Evolutionary conservation across 768 basidiomycete species (phyloP).

Genomic region (Coprinellus micaceus): DNA sequence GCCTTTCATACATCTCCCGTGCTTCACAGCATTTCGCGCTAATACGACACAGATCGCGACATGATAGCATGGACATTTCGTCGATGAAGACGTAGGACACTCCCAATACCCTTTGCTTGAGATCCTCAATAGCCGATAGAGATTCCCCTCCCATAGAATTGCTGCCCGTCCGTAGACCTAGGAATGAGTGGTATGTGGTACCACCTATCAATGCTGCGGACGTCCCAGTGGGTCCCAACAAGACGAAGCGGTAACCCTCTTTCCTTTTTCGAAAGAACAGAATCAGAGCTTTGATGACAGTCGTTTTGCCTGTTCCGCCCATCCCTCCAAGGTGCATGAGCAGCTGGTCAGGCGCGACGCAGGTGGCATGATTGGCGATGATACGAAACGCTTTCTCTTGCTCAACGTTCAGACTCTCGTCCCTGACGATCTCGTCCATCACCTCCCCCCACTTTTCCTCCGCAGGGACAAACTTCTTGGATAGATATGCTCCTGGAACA

Average conservation of each 20-base stretch:
- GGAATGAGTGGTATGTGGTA: slow-evolving; percentile 22
- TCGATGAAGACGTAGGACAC: not conserved
- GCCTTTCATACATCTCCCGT: not conserved
- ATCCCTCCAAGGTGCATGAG: slow-evolving; percentile 16
- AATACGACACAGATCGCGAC: not conserved
- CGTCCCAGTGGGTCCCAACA: slow-evolving; percentile 24
- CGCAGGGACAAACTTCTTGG: too few relatives aligned
- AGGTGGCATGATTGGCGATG: slow-evolving; percentile 22
- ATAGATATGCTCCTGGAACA: not conserved
- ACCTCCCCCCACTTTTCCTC: not conserved
- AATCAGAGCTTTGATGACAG: slow-evolving; percentile 21
- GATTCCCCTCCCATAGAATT: too few relatives aligned
- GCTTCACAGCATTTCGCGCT: not conserved
- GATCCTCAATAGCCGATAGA: too few relatives aligned
- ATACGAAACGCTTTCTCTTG: slow-evolving; percentile 22
- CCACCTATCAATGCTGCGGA: slow-evolving; percentile 25
- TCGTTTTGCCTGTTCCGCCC: slow-evolving; percentile 18
- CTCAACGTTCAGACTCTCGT: slow-evolving; percentile 7
- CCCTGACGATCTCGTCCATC: not conserved
- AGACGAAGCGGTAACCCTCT: slow-evolving; percentile 23
- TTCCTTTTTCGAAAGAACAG: slow-evolving; percentile 18
- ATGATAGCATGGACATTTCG: not conserved
- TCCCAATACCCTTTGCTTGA: too few relatives aligned
- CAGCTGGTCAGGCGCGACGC: slow-evolving; percentile 10
- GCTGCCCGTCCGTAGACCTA: too few relatives aligned